A percentile compares a stretch with the other conserved stretches of the same genome.
phyloP scores from a whole-genome alignment of 192 early-diverging fungal species.

The Gorgonomyces haynaldii region DNA sequence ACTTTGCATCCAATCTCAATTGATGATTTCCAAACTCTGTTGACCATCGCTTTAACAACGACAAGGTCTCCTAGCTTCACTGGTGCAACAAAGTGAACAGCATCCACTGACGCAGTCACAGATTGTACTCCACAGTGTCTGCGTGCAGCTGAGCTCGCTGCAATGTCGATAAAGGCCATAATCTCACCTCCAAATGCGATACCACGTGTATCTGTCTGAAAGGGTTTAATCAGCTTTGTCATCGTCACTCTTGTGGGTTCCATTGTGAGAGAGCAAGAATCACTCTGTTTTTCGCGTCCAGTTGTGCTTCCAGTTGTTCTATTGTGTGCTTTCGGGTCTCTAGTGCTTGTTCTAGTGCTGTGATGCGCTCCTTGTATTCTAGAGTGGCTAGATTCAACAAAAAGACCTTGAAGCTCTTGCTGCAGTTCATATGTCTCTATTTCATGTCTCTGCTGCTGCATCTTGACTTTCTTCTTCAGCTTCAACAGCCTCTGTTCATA shows the following conservation, averaged over 20 bases:
- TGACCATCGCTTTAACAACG: conserved; percentile 52
- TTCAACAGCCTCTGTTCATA: too few relatives aligned
- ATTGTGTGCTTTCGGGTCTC: too few relatives aligned
- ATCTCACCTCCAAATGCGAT: conserved; percentile 42
- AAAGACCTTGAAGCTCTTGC: too few relatives aligned
- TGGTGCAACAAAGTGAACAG: conserved; percentile 55
- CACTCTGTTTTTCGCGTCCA: not conserved
- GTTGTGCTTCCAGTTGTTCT: not conserved
- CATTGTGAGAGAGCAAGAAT: too few relatives aligned
- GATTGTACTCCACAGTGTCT: not conserved
- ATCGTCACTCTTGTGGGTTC: conserved; percentile 5
- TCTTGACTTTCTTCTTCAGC: too few relatives aligned
- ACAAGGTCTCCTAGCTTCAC: conserved; percentile 50
- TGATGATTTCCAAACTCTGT: conserved; percentile 55
- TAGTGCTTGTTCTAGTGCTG: too few relatives aligned
- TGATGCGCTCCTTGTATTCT: not conserved
- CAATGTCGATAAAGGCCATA: conserved; percentile 55
- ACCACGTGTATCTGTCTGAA: conserved; percentile 22
- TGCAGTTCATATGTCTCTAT: too few relatives aligned
- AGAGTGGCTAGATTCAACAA: not conserved
- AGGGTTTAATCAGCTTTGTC: conserved; percentile 6
- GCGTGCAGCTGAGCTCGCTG: conserved; percentile 49
- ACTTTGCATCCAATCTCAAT: conserved; percentile 65
- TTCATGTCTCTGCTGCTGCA: too few relatives aligned
- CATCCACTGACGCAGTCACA: conserved; percentile 56